These are phyloP conservation scores for Flaveria linearis DNA, from an alignment of 129 eudicot species.

Conservation along the genomic window DNA sequence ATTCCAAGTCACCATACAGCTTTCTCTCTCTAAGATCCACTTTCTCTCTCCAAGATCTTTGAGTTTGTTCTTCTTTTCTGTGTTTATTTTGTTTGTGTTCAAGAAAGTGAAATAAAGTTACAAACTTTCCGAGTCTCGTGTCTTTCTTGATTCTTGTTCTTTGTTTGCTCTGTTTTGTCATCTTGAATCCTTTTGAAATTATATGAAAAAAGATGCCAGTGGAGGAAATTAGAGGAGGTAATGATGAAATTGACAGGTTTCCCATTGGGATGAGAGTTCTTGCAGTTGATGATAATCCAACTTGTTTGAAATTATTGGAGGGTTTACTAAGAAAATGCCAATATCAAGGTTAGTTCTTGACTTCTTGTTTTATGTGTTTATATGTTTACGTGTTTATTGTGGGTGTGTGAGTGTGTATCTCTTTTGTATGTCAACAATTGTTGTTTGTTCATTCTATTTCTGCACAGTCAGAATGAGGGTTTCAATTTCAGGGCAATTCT, in stretches of 20 bases:
- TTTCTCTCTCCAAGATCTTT: slow-evolving; percentile 34
- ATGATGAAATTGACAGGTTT: slow-evolving; percentile 50
- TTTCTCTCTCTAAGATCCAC: slow-evolving; percentile 30
- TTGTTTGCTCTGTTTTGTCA: slow-evolving; percentile 32
- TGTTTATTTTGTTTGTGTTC: slow-evolving; percentile 42
- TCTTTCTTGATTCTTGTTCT: slow-evolving; percentile 41
- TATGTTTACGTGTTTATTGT: too few relatives aligned
- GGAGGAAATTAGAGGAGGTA: slow-evolving; percentile 53
- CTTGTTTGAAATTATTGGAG: slow-evolving; percentile 74
- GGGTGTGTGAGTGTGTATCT: neutral
- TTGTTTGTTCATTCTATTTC: slow-evolving; percentile 4
- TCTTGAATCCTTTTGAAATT: slow-evolving; percentile 29
- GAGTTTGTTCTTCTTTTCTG: slow-evolving; percentile 10
- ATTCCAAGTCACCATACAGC: slow-evolving; percentile 32
- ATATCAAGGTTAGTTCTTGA: slow-evolving; percentile 59
- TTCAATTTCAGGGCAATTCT: slow-evolving; percentile 14
- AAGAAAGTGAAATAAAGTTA: slow-evolving; percentile 23
- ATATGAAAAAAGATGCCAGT: slow-evolving; percentile 52
- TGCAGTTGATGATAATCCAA: slow-evolving; percentile 84
- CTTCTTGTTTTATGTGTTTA: neutral
- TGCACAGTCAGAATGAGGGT: slow-evolving; percentile 9
- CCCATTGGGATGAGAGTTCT: slow-evolving; percentile 87
- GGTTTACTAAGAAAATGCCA: slow-evolving; percentile 74
- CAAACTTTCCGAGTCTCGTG: slow-evolving; percentile 31
- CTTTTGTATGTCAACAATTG: slow-evolving; percentile 12